Conservation (phyloP, 2,329 filamentous ascomycete genomes). For the Zymoseptoria brevis region DNA sequence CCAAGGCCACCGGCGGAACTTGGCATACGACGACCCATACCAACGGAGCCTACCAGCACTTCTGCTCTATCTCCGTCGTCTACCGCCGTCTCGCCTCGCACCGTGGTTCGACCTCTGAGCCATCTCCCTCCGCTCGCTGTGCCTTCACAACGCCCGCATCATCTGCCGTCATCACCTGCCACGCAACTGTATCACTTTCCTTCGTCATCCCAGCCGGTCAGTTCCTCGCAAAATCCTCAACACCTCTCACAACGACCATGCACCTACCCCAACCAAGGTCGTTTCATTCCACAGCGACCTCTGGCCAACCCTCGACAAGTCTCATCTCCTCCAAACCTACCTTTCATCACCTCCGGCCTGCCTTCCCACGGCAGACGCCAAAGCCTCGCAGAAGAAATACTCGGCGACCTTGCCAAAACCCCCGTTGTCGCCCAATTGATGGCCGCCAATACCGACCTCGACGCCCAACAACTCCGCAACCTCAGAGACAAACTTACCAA, state of each 20-base stretch:
- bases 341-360: background rate
- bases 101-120: background rate
- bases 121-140: background rate
- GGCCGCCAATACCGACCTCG: background rate
- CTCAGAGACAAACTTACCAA: constrained; percentile 4
- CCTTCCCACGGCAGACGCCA: background rate
- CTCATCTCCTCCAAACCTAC: background rate
- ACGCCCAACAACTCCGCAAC: background rate
- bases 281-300: background rate
- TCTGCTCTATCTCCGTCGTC: background rate
- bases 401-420: constrained; percentile 4
- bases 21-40: background rate
- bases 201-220: background rate
- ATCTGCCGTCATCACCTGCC: background rate
- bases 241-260: background rate
- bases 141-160: background rate
- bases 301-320: background rate
- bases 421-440: constrained; percentile 3
- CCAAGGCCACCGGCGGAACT: background rate
- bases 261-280: background rate
- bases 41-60: background rate
- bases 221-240: background rate
- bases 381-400: constrained; percentile 2
- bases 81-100: background rate
- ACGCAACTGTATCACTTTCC: background rate